These are phyloP conservation scores for Nicotiana noctiflora DNA, from an alignment of 257 asterid species.

Conservation along the genomic window DNA sequence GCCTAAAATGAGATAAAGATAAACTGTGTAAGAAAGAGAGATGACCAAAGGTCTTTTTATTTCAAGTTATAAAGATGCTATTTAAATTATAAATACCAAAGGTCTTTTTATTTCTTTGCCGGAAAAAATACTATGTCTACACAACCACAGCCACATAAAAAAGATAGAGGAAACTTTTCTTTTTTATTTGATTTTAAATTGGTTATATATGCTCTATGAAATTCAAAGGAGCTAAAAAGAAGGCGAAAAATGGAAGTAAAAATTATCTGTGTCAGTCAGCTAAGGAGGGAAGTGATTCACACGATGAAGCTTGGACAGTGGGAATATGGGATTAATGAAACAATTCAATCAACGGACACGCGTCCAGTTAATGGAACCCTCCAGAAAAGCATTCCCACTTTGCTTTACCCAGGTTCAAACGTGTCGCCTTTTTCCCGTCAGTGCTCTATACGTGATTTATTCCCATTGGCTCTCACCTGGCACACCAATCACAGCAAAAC, in stretches of 20 bases:
- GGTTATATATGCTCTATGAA: not conserved
- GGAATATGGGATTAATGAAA: not conserved
- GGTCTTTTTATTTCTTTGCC: too few relatives aligned
- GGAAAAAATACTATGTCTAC: too few relatives aligned
- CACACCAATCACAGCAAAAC: conserved; percentile 23
- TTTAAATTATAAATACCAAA: too few relatives aligned
- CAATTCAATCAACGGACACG: conserved; percentile 17
- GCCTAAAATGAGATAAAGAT: too few relatives aligned
- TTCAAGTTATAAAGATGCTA: too few relatives aligned
- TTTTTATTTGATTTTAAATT: not conserved
- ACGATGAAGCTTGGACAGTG: not conserved
- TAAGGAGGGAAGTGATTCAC: not conserved
- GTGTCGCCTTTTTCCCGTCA: conserved; percentile 19
- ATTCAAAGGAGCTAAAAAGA: too few relatives aligned
- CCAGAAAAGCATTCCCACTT: conserved; percentile 33
- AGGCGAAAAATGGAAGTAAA: not conserved
- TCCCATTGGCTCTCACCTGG: conserved; percentile 1
- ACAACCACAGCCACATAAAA: too few relatives aligned
- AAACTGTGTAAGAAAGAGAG: too few relatives aligned
- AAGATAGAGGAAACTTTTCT: too few relatives aligned
- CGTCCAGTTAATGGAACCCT: conserved; percentile 16
- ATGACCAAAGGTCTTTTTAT: too few relatives aligned
- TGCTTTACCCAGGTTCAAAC: conserved; percentile 20
- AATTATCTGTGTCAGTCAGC: not conserved
- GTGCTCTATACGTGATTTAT: conserved; percentile 31